Conservation (phyloP, 1,139 yeast species). For the Yamadazyma aaseri region DNA sequence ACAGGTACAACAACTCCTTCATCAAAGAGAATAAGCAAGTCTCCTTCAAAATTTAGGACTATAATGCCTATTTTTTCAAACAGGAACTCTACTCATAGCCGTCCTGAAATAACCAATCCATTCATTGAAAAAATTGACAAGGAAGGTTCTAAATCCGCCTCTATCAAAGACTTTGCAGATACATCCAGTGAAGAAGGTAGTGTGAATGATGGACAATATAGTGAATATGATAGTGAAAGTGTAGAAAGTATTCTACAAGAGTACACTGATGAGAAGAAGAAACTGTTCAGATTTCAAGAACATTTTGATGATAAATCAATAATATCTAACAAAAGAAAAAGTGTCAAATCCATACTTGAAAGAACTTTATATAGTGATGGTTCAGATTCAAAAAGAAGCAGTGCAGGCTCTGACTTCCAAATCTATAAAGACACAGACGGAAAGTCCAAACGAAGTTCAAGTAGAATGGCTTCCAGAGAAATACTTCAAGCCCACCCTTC, state of each 20-base stretch:
- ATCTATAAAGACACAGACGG: slow-evolving; percentile 5
- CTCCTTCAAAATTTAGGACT: neutral
- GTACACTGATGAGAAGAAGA: slow-evolving; percentile 19
- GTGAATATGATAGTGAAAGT: slow-evolving; percentile 28
- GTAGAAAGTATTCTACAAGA: slow-evolving; percentile 34
- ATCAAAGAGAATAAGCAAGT: slow-evolving; percentile 1
- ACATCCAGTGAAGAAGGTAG: slow-evolving; percentile 29
- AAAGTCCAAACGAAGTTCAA: neutral
- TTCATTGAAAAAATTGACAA: slow-evolving; percentile 1
- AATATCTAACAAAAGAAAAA: slow-evolving; percentile 9
- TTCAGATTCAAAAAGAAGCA: slow-evolving; percentile 1
- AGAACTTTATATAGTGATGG: slow-evolving; percentile 8
- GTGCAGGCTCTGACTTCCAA: slow-evolving; percentile 3
- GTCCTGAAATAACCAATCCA: neutral
- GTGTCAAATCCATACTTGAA: slow-evolving; percentile 8
- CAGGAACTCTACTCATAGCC: neutral
- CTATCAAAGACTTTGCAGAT: slow-evolving; percentile 43
- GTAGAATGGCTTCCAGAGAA: neutral
- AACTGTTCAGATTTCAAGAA: slow-evolving; percentile 27
- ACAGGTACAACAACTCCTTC: neutral
- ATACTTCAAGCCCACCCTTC: neutral
- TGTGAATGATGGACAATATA: slow-evolving; percentile 18
- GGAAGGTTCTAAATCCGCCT: slow-evolving; percentile 8
- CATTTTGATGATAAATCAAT: slow-evolving; percentile 26
- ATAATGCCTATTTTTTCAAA: neutral